phyloP scores from a whole-genome alignment of 371 early-diverging fungal genomes.

The Synchytrium microbalum region DNA sequence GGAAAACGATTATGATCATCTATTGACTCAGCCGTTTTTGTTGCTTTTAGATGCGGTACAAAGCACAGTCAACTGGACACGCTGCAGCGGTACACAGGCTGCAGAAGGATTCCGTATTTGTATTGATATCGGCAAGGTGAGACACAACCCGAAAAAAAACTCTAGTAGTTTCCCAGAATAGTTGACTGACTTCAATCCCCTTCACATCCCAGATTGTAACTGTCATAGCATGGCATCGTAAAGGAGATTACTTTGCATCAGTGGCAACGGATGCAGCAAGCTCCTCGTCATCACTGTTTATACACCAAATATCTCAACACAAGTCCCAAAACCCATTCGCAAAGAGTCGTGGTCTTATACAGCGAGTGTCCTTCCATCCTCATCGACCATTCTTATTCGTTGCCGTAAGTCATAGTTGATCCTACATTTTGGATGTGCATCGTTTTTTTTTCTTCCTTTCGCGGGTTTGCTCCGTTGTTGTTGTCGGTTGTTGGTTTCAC shows the following conservation, averaged over 20 bases:
- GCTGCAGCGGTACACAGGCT: not conserved
- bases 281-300: slow-evolving; percentile 52
- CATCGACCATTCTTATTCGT: slow-evolving; percentile 85
- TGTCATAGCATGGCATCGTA: slow-evolving; percentile 82
- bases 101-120: not conserved
- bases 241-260: slow-evolving; percentile 91
- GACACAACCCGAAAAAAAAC: no score
- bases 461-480: not conserved
- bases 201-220: not conserved
- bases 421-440: not conserved
- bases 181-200: not conserved
- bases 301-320: slow-evolving; percentile 86
- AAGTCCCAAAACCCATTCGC: slow-evolving; percentile 85
- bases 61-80: not conserved
- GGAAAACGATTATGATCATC: not conserved
- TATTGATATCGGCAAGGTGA: not conserved
- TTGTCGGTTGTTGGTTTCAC: not conserved
- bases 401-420: slow-evolving; percentile 46
- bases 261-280: slow-evolving; percentile 56
- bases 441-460: slow-evolving; percentile 6
- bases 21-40: not conserved
- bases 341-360: slow-evolving; percentile 79
- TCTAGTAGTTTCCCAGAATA: not conserved
- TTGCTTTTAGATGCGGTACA: not conserved
- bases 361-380: slow-evolving; percentile 88